Percentiles rank a stretch among this genome's conserved stretches.
These are phyloP conservation scores for Sclerotinia borealis DNA, from an alignment of 2,329 filamentous ascomycete species.

Conservation along the genomic window DNA sequence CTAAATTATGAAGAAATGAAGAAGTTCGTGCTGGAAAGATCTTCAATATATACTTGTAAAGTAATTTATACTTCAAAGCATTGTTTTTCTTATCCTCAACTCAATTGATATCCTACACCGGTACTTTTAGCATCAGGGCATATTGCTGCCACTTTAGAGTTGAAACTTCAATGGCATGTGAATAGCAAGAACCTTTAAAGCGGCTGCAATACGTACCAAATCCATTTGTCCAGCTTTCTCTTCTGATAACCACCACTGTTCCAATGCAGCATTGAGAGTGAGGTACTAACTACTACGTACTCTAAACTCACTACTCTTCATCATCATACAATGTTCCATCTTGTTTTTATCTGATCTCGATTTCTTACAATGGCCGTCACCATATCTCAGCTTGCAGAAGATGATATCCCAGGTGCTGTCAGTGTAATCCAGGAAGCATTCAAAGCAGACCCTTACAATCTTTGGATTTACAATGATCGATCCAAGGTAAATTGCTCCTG, in stretches of 20 bases:
- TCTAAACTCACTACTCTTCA: neutral
- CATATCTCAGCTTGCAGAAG: constrained; percentile 48
- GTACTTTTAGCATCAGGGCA: no score
- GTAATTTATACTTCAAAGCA: neutral
- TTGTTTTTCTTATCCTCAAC: no score
- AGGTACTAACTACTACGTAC: neutral
- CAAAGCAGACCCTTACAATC: constrained; percentile 59
- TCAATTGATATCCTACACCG: neutral
- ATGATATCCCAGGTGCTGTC: constrained; percentile 58
- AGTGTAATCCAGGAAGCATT: constrained; percentile 62
- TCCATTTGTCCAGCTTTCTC: neutral
- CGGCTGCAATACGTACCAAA: neutral
- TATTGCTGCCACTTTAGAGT: neutral
- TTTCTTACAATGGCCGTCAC: constrained; percentile 42
- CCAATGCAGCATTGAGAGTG: neutral
- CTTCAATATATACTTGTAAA: neutral
- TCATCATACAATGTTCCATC: neutral
- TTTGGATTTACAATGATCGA: constrained; percentile 56
- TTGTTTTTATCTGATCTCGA: neutral
- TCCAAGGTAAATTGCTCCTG: constrained; percentile 37
- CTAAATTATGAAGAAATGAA: neutral
- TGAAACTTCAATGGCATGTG: neutral
- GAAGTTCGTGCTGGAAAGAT: no score
- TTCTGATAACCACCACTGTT: neutral
- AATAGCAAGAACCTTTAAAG: neutral